These are phyloP conservation scores for Fusarium neocosmosporiellum DNA, from an alignment of 2,329 filamentous ascomycete genomes.

Conservation along the genomic window DNA sequence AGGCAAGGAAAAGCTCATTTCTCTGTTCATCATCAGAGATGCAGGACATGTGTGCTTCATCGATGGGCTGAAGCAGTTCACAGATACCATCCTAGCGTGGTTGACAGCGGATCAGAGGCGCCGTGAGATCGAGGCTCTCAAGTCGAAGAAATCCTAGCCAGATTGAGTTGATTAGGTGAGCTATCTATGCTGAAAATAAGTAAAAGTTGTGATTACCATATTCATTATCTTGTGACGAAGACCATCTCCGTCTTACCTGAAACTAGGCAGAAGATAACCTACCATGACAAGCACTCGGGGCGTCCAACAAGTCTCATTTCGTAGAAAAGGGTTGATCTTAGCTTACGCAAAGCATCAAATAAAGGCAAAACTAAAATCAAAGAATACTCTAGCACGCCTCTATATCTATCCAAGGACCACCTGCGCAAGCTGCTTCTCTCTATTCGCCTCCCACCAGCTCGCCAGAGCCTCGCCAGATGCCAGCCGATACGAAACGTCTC, in stretches of 20 bases:
- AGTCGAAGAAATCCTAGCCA: background rate
- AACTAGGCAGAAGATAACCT: background rate
- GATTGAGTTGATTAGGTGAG: background rate
- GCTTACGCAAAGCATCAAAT: background rate
- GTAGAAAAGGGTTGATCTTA: background rate
- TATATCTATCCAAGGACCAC: background rate
- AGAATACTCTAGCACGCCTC: background rate
- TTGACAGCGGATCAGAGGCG: background rate
- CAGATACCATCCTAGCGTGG: constrained; percentile 11
- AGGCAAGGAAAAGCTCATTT: constrained; percentile 42
- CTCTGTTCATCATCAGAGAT: constrained; percentile 49
- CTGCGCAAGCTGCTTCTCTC: background rate
- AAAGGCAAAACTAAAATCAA: background rate
- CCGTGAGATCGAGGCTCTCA: background rate
- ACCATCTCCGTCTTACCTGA: background rate
- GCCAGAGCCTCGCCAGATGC: background rate
- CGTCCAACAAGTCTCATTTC: background rate
- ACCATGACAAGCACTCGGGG: background rate
- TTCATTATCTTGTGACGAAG: background rate
- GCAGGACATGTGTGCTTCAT: constrained; percentile 54
- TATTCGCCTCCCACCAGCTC: background rate
- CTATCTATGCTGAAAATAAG: background rate
- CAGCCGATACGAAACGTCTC: background rate
- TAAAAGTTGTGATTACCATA: background rate
- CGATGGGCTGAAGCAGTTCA: constrained; percentile 50